Evolutionary conservation across 2,329 filamentous ascomycete genomes (phyloP).

Genomic region (Talaromyces verruculosus): DNA sequence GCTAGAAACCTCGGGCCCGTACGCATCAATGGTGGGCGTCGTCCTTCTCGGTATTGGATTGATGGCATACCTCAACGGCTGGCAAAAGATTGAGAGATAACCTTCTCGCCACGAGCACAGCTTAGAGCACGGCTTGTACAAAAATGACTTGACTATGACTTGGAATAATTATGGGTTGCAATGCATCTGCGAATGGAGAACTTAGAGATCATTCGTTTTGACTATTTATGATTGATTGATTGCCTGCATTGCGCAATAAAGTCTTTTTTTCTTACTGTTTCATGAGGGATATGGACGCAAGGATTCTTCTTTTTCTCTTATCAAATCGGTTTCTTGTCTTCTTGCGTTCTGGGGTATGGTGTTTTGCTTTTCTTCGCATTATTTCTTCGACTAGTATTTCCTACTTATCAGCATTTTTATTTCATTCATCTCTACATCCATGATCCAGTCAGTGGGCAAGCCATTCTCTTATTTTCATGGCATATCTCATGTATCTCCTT

Average conservation of each 20-base stretch:
- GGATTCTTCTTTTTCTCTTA: constrained; percentile 23
- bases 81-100: constrained; percentile 62
- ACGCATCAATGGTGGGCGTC: constrained; percentile 78
- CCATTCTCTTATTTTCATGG: background rate
- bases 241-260: constrained; percentile 14
- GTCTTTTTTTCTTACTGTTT: background rate
- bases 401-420: background rate
- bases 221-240: constrained; percentile 1
- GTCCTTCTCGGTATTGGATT: constrained; percentile 77
- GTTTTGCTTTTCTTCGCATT: constrained; percentile 24
- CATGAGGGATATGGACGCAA: constrained; percentile 12
- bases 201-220: constrained; percentile 13
- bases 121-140: constrained; percentile 1
- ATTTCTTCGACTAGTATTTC: constrained; percentile 18
- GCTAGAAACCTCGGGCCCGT: constrained; percentile 63
- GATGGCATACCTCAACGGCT: constrained; percentile 84
- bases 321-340: constrained; percentile 23
- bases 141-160: constrained; percentile 12
- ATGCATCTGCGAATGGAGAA: constrained; percentile 15
- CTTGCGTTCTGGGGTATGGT: constrained; percentile 25
- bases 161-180: constrained; percentile 16
- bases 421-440: background rate
- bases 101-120: background rate
- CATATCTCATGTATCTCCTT: background rate
- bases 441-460: background rate